phyloP scores from a whole-genome alignment of 2,329 filamentous ascomycete species.

The Knufia petricola region DNA sequence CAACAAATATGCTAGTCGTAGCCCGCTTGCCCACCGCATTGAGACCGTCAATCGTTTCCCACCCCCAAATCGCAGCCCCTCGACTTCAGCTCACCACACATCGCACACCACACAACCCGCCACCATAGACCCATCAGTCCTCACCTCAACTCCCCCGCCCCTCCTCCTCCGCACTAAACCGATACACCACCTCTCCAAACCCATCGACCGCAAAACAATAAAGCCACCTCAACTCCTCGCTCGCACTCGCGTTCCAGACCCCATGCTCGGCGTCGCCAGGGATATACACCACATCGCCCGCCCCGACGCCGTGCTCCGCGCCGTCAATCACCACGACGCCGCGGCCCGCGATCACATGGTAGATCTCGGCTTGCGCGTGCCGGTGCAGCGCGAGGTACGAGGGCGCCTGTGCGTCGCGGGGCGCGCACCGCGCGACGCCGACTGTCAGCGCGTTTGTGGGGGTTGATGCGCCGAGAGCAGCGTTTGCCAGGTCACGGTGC shows the following conservation, averaged over 20 bases:
- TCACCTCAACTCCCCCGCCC: no score
- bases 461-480: no score
- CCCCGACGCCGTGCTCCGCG: conserved; percentile 25
- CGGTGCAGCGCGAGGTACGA: conserved; percentile 24
- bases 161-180: conserved; percentile 23
- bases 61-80: no score
- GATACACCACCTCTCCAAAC: conserved; percentile 34
- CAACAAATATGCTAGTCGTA: no score
- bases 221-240: conserved; percentile 30
- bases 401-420: background rate
- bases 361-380: conserved; percentile 36
- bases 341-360: conserved; percentile 31
- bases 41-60: no score
- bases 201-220: conserved; percentile 33
- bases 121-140: no score
- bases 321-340: conserved; percentile 33
- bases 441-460: conserved; percentile 1
- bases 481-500: no score
- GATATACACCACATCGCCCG: conserved; percentile 33
- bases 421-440: background rate
- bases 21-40: no score
- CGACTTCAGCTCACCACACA: no score
- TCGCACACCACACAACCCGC: no score
- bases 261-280: conserved; percentile 37
- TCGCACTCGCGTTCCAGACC: conserved; percentile 25